Percentiles rank a stretch among this genome's conserved stretches.
These are phyloP conservation scores for Solanum piurae DNA, from an alignment of 257 asterid species.

Conservation along the genomic window DNA sequence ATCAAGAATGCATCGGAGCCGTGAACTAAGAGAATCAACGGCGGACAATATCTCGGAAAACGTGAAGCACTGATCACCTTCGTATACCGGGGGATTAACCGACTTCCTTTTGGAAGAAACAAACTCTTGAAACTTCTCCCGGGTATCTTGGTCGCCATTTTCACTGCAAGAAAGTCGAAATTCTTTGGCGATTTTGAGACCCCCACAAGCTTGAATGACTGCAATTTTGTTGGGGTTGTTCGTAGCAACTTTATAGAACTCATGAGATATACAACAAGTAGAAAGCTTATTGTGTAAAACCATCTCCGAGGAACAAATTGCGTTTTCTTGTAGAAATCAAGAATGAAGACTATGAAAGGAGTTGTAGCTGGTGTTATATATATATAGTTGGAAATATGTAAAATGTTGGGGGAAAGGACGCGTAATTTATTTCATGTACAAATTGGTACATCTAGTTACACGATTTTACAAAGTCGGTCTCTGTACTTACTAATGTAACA, in stretches of 20 bases:
- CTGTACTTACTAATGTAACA: background rate
- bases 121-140: background rate
- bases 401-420: background rate
- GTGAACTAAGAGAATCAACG: constrained; percentile 45
- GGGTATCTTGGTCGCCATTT: background rate
- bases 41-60: constrained; percentile 62
- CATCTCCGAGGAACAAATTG: background rate
- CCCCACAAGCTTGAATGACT: constrained; percentile 63
- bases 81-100: constrained; percentile 36
- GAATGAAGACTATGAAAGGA: background rate
- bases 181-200: constrained; percentile 28
- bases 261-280: constrained; percentile 70
- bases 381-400: too few species aligned
- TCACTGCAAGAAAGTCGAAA: constrained; percentile 1
- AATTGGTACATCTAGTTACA: background rate
- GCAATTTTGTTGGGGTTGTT: constrained; percentile 47
- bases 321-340: background rate
- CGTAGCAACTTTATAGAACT: constrained; percentile 46
- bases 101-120: constrained; percentile 11
- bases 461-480: background rate
- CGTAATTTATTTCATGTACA: background rate
- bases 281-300: constrained; percentile 2
- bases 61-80: constrained; percentile 68
- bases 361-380: background rate
- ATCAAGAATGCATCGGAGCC: constrained; percentile 44